Conservation (phyloP, 371 early-diverging fungal genomes). For the Mucor piriformis region DNA sequence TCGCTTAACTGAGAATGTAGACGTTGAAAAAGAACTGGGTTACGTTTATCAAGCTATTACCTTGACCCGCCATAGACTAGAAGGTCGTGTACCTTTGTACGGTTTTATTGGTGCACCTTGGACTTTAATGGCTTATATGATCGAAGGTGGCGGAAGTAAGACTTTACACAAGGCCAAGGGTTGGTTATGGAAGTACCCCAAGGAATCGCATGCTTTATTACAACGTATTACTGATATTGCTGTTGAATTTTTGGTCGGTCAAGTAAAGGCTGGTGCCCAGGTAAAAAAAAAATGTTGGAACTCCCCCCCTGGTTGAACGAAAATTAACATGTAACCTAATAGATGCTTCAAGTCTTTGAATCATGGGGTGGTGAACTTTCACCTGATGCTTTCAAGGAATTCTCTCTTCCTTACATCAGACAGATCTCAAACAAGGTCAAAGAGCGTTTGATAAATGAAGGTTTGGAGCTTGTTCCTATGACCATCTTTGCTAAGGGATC, state of each 20-base stretch:
- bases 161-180: constrained; percentile 86
- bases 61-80: constrained; percentile 83
- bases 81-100: constrained; percentile 90
- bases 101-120: constrained; percentile 98
- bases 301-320: constrained; percentile 1
- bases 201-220: constrained; percentile 79
- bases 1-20: constrained; percentile 66
- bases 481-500: constrained; percentile 92
- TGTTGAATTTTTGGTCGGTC: constrained; percentile 87
- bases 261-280: constrained; percentile 98
- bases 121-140: constrained; percentile 98
- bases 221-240: constrained; percentile 81
- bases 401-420: constrained; percentile 85
- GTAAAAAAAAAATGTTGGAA: constrained; percentile 35
- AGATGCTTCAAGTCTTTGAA: constrained; percentile 96
- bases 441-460: constrained; percentile 43
- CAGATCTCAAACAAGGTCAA: constrained; percentile 83
- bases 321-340: not conserved
- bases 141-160: constrained; percentile 97
- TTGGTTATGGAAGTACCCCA: constrained; percentile 88
- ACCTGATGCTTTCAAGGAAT: constrained; percentile 79
- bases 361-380: constrained; percentile 95
- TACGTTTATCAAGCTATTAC: constrained; percentile 97
- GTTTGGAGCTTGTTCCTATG: constrained; percentile 76
- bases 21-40: constrained; percentile 73